These are phyloP conservation scores for Pelargonium australe DNA, from an alignment of 441 rosid genomes.

Conservation along the genomic window DNA sequence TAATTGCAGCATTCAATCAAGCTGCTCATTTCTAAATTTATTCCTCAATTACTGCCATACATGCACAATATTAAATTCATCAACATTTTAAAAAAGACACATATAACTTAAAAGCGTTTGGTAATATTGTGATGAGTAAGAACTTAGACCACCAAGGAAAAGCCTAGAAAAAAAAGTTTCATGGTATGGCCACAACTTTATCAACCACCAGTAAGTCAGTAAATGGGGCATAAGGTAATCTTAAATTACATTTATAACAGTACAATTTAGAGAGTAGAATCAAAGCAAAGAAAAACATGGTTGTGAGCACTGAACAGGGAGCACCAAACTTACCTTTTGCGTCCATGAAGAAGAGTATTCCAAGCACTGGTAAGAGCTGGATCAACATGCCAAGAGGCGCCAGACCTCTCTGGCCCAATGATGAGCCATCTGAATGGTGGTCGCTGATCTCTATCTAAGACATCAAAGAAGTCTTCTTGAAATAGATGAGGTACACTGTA, in stretches of 20 bases:
- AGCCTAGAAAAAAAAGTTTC: not conserved
- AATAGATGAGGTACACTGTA: constrained; percentile 75
- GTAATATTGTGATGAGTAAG: not conserved
- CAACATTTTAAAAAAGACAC: not conserved
- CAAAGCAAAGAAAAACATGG: not conserved
- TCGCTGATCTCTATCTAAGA: constrained; percentile 61
- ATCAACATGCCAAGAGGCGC: constrained; percentile 99
- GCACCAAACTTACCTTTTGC: constrained; percentile 56
- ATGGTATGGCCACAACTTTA: not conserved
- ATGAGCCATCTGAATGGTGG: constrained; percentile 94
- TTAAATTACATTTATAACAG: not conserved
- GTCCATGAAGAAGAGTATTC: constrained; percentile 91
- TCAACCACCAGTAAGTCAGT: not conserved
- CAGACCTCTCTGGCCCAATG: constrained; percentile 95
- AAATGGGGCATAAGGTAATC: constrained; percentile 1
- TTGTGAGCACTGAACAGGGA: constrained; percentile 7
- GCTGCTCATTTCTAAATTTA: constrained; percentile 3
- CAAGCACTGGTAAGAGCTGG: constrained; percentile 98
- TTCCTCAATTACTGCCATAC: not conserved
- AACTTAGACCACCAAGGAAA: not conserved
- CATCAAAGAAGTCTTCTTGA: constrained; percentile 82
- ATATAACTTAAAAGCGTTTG: not conserved
- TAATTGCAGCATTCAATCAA: not conserved
- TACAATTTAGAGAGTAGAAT: not conserved
- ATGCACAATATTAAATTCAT: not conserved